phyloP scores from a whole-genome alignment of 2,329 filamentous ascomycete genomes.

The Aspergillus nomiae region DNA sequence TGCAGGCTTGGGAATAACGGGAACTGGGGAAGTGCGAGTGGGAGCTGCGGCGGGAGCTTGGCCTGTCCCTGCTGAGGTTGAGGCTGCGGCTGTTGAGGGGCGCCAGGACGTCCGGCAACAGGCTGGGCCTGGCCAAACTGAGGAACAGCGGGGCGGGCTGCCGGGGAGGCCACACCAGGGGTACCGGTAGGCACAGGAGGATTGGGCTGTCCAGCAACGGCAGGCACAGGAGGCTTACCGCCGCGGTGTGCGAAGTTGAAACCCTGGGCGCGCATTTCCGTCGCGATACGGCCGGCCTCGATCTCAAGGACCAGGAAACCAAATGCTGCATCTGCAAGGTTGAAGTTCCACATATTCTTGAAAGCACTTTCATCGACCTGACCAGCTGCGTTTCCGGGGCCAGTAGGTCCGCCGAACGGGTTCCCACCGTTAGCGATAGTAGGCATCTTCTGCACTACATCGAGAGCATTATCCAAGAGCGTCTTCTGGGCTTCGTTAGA shows the following conservation, averaged over 20 bases:
- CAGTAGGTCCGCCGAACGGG: constrained; percentile 85
- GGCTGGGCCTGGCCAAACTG: constrained; percentile 46
- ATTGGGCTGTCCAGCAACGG: constrained; percentile 30
- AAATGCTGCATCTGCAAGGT: constrained; percentile 94
- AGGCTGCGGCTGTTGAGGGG: constrained; percentile 28
- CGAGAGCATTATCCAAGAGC: constrained; percentile 84
- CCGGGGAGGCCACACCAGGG: constrained; percentile 37
- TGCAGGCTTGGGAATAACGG: constrained; percentile 42
- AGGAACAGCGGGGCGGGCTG: constrained; percentile 38
- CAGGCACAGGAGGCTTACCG: constrained; percentile 66
- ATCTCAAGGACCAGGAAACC: constrained; percentile 94
- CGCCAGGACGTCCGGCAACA: constrained; percentile 27
- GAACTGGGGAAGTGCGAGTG: constrained; percentile 44
- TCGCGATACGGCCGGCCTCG: constrained; percentile 92
- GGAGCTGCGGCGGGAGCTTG: constrained; percentile 30
- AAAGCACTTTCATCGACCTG: constrained; percentile 98
- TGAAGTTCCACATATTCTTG: constrained; percentile 99
- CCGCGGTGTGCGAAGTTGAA: constrained; percentile 99
- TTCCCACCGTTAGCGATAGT: constrained; percentile 92
- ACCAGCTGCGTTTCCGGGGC: constrained; percentile 70
- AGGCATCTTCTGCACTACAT: constrained; percentile 98
- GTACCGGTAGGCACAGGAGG: constrained; percentile 25
- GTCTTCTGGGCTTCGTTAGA: constrained; percentile 94
- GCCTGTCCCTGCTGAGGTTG: constrained; percentile 32
- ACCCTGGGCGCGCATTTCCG: constrained; percentile 96